phyloP scores from a whole-genome alignment of 2,329 filamentous ascomycete genomes.

The Pestalotiopsis sp. region DNA sequence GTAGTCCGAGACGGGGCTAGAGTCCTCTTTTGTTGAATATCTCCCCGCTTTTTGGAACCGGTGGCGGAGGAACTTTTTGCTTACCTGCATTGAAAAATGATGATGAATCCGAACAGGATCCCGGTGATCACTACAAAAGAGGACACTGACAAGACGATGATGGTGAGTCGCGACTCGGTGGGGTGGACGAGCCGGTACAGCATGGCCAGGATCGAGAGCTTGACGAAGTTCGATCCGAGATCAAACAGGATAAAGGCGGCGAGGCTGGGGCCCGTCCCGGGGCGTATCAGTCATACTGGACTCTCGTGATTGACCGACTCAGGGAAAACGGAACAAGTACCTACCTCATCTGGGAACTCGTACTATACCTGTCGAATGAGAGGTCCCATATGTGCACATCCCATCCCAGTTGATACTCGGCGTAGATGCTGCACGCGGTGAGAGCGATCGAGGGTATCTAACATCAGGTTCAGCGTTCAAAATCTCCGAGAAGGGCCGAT shows the following conservation, averaged over 20 bases:
- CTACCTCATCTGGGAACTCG: not conserved
- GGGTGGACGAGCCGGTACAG: conserved; percentile 34
- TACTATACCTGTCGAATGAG: not conserved
- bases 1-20: conserved; percentile 33
- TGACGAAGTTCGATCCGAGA: conserved; percentile 36
- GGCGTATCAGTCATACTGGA: not conserved
- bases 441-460: conserved; percentile 28
- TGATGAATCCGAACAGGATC: conserved; percentile 33
- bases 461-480: not conserved
- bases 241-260: conserved; percentile 35
- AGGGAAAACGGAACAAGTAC: not conserved
- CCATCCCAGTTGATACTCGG: conserved; percentile 26
- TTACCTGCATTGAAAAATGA: conserved; percentile 36
- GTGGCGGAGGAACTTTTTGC: no score
- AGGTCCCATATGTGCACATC: conserved; percentile 30
- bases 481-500: not conserved
- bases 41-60: no score
- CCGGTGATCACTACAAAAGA: conserved; percentile 28
- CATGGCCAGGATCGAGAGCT: conserved; percentile 38
- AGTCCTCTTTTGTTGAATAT: no score
- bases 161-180: conserved; percentile 26
- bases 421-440: conserved; percentile 26
- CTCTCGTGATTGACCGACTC: not conserved
- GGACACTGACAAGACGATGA: conserved; percentile 26
- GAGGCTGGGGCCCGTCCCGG: conserved; percentile 17